Evolutionary conservation across 805 yeast genomes (phyloP).

Genomic region (Saturnispora hagleri): DNA sequence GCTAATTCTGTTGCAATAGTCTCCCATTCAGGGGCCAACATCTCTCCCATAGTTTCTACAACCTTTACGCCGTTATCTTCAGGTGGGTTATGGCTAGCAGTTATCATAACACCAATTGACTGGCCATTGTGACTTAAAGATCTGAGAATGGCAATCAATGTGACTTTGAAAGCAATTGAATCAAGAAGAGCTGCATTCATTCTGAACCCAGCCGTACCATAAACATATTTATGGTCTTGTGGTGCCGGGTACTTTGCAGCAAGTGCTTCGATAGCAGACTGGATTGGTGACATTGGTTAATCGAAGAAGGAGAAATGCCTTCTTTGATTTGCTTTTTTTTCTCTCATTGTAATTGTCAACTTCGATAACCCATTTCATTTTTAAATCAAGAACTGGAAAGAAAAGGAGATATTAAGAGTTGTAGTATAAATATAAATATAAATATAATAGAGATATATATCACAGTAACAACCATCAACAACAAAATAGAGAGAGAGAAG

Average conservation of each 20-base stretch:
- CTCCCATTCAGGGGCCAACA: constrained; percentile 85
- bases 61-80: constrained; percentile 85
- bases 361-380: neutral
- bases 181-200: constrained; percentile 61
- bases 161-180: constrained; percentile 76
- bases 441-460: neutral
- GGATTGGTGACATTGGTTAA: neutral
- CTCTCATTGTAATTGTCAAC: neutral
- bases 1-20: constrained; percentile 70
- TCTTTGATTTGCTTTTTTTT: neutral
- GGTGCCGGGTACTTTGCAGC: constrained; percentile 36
- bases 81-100: constrained; percentile 94
- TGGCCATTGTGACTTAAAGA: constrained; percentile 57
- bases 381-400: neutral
- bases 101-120: constrained; percentile 90
- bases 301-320: neutral
- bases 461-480: neutral
- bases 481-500: neutral
- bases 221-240: constrained; percentile 37
- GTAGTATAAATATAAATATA: neutral
- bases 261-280: neutral
- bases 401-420: neutral
- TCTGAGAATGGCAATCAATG: constrained; percentile 72
- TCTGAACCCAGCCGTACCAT: constrained; percentile 98
- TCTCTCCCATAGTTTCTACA: constrained; percentile 89